phyloP scores from a whole-genome alignment of 2,329 filamentous ascomycete species.

The Fusarium neocosmosporiellum region DNA sequence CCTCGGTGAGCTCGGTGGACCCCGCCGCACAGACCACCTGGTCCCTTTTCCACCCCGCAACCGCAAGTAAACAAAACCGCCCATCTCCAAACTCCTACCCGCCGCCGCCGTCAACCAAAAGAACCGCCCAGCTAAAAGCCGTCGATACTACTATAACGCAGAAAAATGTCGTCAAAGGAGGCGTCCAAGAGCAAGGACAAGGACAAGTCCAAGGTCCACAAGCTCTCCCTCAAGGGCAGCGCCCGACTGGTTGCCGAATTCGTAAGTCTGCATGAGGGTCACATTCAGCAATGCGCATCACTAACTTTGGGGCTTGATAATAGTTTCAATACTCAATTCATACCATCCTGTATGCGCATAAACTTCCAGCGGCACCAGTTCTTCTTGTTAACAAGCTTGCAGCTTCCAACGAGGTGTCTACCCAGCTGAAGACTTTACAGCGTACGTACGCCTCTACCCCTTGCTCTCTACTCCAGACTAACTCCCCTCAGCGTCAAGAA shows the following conservation, averaged over 20 bases:
- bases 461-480: neutral
- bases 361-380: too few relatives aligned
- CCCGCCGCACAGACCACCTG: slow-evolving; percentile 40
- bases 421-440: slow-evolving; percentile 95
- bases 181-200: slow-evolving; percentile 55
- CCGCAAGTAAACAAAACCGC: slow-evolving; percentile 44
- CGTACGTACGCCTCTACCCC: slow-evolving; percentile 64
- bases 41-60: slow-evolving; percentile 41
- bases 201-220: slow-evolving; percentile 91
- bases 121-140: neutral
- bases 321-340: slow-evolving; percentile 98
- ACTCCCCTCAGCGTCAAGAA: slow-evolving; percentile 78
- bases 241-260: slow-evolving; percentile 95
- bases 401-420: slow-evolving; percentile 90
- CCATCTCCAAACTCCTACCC: slow-evolving; percentile 7
- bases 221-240: slow-evolving; percentile 86
- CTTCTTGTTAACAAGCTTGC: slow-evolving; percentile 11
- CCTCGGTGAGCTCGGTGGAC: slow-evolving; percentile 38
- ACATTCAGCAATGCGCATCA: neutral
- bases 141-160: neutral
- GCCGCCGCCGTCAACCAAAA: neutral
- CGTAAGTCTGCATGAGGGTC: slow-evolving; percentile 67
- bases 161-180: slow-evolving; percentile 49
- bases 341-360: slow-evolving; percentile 78
- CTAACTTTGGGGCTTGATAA: slow-evolving; percentile 22